Evolutionary conservation across 768 basidiomycete genomes (phyloP).

Genomic region (Lactifluus hygrophoroides): DNA sequence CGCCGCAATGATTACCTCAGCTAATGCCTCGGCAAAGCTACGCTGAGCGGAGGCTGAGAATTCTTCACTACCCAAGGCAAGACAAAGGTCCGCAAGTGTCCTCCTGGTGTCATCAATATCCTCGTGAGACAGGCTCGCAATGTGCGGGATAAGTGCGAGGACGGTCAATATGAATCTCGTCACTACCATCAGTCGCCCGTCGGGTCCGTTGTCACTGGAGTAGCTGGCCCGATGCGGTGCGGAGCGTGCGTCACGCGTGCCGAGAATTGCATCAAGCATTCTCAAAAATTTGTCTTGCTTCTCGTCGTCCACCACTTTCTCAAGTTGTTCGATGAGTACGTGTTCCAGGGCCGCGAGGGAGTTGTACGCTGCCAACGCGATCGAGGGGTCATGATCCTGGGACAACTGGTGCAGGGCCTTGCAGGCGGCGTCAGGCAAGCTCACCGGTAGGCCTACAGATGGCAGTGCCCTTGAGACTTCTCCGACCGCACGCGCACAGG

Average conservation of each 20-base stretch:
- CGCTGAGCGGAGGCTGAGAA: neutral
- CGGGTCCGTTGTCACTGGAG: neutral
- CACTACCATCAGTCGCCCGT: neutral
- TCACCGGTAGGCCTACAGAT: neutral
- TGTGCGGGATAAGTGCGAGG: neutral
- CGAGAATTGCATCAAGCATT: neutral
- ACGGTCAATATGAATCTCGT: neutral
- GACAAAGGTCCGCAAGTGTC: neutral
- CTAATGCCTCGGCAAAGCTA: neutral
- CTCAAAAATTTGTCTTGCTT: neutral
- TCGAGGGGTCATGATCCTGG: neutral
- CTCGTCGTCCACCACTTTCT: neutral
- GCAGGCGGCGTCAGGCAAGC: neutral
- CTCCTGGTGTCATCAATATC: neutral
- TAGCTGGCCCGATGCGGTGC: neutral
- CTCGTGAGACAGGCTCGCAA: neutral
- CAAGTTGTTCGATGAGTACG: neutral
- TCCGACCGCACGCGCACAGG: conserved; percentile 5
- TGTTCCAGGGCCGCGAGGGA: neutral
- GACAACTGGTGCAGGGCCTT: neutral
- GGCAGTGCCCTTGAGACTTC: conserved; percentile 1
- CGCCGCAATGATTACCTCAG: neutral
- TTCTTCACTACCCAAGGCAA: neutral
- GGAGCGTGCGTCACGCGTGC: neutral
- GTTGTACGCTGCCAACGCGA: neutral